Evolutionary conservation across 108 stramenopile genomes (phyloP), one percentile per base, ranked within the genome.

Genomic region (Asterionellopsis glacialis): DNA sequence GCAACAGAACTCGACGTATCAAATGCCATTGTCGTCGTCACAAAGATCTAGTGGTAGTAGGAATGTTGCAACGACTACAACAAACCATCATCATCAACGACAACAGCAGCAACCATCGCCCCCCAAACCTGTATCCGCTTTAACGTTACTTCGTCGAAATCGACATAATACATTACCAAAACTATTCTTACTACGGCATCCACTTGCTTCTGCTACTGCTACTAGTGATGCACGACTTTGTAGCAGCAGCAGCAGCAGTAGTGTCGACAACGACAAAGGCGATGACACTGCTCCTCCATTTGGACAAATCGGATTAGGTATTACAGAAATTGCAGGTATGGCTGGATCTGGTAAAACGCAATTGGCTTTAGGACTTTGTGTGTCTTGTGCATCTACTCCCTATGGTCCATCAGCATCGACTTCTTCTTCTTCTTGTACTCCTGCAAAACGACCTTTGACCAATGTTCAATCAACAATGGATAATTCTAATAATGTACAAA

Each of bases 321-420:
- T 80, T 50, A 90, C 75, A 13, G 82, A 85, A 42, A 18, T 90
- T 16, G 72, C 80, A 0, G 88, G 88, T 12, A 79, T 79, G 24
- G 88, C 78, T 14, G 88, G 88, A 50, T 71, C 70, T 24, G 88
- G 88, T 11, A 90, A 90, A 58, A 86, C 88, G 16, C 88, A 90
- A 65, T 43, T 83, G 7, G 80, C 79, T 27, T 52, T 85, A 14
- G 65, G 75, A 16, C 41, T 86, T 1, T 79, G 77, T 55, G 72
- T 77, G 11, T 67, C 51, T 9, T 77, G 70, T 59, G 73, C 59
- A 38, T 70, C 43, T 55, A 74, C 38, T 18, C 59, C 49, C 9
- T 2, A 33, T 33, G 33, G 33, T 22, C 38, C 13, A 23, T 6
- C 27, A 56, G 2, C 18, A 56, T 0, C 9, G n/a, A 42, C 26